Conservation (phyloP, 2,329 filamentous ascomycete genomes). For the Nigrospora oryzae region DNA sequence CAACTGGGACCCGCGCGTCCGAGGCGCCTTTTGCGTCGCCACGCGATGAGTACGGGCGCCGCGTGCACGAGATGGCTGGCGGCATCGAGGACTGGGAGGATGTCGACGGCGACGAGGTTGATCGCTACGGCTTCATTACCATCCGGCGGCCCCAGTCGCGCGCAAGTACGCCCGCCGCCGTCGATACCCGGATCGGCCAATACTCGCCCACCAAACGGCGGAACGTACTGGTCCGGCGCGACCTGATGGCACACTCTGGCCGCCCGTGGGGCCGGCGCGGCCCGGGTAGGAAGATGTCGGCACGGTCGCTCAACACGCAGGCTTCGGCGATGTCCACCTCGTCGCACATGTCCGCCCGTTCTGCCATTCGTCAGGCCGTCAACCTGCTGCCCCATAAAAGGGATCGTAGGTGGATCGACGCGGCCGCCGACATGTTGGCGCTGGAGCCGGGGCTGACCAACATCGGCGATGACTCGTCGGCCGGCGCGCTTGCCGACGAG, state of each 20-base stretch:
- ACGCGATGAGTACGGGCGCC: slow-evolving; percentile 29
- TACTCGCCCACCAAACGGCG: slow-evolving; percentile 34
- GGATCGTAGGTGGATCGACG: slow-evolving; percentile 53
- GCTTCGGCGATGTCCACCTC: slow-evolving; percentile 40
- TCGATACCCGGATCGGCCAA: slow-evolving; percentile 32
- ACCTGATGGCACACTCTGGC: slow-evolving; percentile 23
- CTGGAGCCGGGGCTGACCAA: slow-evolving; percentile 48
- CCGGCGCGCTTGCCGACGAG: slow-evolving; percentile 42
- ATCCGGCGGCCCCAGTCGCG: slow-evolving; percentile 30
- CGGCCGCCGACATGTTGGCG: slow-evolving; percentile 60
- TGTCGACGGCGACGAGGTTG: slow-evolving; percentile 50
- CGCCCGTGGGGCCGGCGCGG: slow-evolving; percentile 28
- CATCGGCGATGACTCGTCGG: slow-evolving; percentile 45
- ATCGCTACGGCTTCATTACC: slow-evolving; percentile 61
- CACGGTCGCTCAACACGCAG: slow-evolving; percentile 50
- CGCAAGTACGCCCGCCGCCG: slow-evolving; percentile 16
- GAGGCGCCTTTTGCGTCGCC: slow-evolving; percentile 22
- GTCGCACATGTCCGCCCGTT: slow-evolving; percentile 45
- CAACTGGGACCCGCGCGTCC: slow-evolving; percentile 6
- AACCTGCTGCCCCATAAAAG: slow-evolving; percentile 54
- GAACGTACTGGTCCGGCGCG: slow-evolving; percentile 35
- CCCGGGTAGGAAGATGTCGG: slow-evolving; percentile 47
- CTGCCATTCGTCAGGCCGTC: slow-evolving; percentile 46
- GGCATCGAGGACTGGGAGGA: slow-evolving; percentile 62
- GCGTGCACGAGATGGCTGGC: slow-evolving; percentile 42